These are phyloP conservation scores for Pichia sp. DNA, from an alignment of 1,139 yeast species.

Conservation along the genomic window DNA sequence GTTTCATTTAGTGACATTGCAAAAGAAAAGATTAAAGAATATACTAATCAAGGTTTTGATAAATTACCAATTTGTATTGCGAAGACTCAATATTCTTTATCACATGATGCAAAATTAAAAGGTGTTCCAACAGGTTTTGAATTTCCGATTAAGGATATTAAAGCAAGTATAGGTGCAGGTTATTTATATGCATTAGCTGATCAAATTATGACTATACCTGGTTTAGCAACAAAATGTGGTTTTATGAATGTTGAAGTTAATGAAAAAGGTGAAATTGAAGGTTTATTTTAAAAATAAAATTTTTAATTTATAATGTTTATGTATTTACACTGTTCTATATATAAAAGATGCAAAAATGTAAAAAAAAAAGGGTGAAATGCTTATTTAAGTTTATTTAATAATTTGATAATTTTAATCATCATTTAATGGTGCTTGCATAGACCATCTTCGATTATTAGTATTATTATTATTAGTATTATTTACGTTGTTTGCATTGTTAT, in stretches of 20 bases:
- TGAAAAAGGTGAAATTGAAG: conserved; percentile 90
- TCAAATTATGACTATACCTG: conserved; percentile 96
- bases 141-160: conserved; percentile 90
- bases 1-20: conserved; percentile 87
- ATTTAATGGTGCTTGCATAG: background rate
- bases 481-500: background rate
- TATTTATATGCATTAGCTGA: conserved; percentile 95
- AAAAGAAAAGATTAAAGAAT: conserved; percentile 71
- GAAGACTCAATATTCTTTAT: conserved; percentile 92
- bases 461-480: background rate
- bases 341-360: background rate
- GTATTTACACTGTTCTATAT: background rate
- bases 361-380: background rate
- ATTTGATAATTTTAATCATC: background rate
- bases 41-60: conserved; percentile 86
- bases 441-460: conserved; percentile 1
- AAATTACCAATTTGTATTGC: conserved; percentile 95
- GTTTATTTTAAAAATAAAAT: conserved; percentile 57
- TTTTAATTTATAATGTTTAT: background rate
- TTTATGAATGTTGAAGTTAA: conserved; percentile 95
- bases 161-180: conserved; percentile 95
- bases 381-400: background rate
- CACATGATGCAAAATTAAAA: conserved; percentile 88
- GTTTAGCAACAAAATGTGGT: conserved; percentile 93
- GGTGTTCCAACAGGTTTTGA: conserved; percentile 94